Percentiles rank a stretch among this genome's conserved stretches.
These are phyloP conservation scores for Chrysanthemum makinoi DNA, from an alignment of 129 eudicot genomes.

Conservation along the genomic window DNA sequence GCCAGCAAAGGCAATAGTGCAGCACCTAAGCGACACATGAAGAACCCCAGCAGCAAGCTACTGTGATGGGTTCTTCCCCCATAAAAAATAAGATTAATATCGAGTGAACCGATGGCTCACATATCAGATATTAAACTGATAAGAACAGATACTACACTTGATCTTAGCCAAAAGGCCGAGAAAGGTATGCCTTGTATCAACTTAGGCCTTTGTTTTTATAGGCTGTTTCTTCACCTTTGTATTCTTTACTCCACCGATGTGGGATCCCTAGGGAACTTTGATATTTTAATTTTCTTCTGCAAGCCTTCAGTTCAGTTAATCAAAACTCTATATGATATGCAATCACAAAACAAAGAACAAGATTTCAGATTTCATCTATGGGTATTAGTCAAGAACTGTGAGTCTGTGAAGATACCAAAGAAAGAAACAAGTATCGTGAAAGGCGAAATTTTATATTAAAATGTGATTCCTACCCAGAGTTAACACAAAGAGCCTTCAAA, in stretches of 20 bases:
- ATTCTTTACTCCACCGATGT: too few relatives aligned
- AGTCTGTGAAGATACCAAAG: too few relatives aligned
- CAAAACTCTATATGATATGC: neutral
- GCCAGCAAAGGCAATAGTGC: neutral
- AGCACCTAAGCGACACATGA: neutral
- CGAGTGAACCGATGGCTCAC: conserved; percentile 26
- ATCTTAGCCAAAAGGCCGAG: conserved; percentile 90
- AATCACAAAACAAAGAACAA: neutral
- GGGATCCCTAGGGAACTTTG: too few relatives aligned
- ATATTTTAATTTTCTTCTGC: too few relatives aligned
- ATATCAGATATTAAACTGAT: conserved; percentile 44
- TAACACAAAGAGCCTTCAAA: too few relatives aligned
- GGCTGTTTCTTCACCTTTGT: neutral
- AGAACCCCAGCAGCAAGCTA: conserved; percentile 21
- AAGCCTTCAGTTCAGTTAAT: neutral
- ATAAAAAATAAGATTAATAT: conserved; percentile 30
- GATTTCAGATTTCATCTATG: neutral
- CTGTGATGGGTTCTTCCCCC: conserved; percentile 24
- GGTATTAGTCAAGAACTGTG: neutral
- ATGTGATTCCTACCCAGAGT: too few relatives aligned
- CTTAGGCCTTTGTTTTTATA: neutral
- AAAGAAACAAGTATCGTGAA: too few relatives aligned
- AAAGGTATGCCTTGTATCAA: conserved; percentile 46
- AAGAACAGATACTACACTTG: conserved; percentile 80
- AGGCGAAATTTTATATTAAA: too few relatives aligned